phyloP scores from a whole-genome alignment of 1,284 basidiomycete species.

The Trichosporon faecale region DNA sequence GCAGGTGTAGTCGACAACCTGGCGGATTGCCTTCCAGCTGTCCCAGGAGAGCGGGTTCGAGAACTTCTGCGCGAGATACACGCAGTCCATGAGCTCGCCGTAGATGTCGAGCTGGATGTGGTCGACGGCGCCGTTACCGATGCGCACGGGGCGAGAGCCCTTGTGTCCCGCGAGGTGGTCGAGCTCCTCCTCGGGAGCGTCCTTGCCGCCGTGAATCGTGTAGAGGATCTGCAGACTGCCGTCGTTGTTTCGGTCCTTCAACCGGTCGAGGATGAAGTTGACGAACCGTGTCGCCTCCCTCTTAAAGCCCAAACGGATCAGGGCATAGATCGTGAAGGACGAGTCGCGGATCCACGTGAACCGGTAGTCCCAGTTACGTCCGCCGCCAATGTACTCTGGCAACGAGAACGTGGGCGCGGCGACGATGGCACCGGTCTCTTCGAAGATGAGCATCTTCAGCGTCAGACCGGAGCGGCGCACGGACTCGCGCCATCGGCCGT shows the following conservation, averaged over 20 bases:
- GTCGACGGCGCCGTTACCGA: conserved; percentile 85
- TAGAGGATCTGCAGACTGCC: conserved; percentile 77
- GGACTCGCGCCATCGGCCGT: conserved; percentile 88
- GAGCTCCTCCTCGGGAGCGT: conserved; percentile 77
- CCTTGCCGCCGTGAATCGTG: conserved; percentile 62
- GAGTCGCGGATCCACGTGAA: conserved; percentile 73
- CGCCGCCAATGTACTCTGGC: conserved; percentile 83
- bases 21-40: conserved; percentile 61
- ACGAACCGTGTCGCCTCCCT: conserved; percentile 70
- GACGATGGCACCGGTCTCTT: conserved; percentile 67
- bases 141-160: conserved; percentile 61
- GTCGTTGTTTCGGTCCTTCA: conserved; percentile 76
- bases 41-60: conserved; percentile 62
- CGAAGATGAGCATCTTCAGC: conserved; percentile 52
- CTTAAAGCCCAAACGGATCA: conserved; percentile 85
- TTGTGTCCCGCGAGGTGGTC: conserved; percentile 82
- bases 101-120: conserved; percentile 90
- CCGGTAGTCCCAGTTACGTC: conserved; percentile 68
- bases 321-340: conserved; percentile 84
- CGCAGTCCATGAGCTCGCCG: conserved; percentile 84
- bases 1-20: conserved; percentile 53
- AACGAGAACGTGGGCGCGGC: conserved; percentile 90
- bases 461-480: conserved; percentile 85
- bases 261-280: conserved; percentile 79
- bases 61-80: conserved; percentile 83